These are phyloP conservation scores for Leishmania tarentolae DNA, from an alignment of 208 protist genomes.

Conservation along the genomic window DNA sequence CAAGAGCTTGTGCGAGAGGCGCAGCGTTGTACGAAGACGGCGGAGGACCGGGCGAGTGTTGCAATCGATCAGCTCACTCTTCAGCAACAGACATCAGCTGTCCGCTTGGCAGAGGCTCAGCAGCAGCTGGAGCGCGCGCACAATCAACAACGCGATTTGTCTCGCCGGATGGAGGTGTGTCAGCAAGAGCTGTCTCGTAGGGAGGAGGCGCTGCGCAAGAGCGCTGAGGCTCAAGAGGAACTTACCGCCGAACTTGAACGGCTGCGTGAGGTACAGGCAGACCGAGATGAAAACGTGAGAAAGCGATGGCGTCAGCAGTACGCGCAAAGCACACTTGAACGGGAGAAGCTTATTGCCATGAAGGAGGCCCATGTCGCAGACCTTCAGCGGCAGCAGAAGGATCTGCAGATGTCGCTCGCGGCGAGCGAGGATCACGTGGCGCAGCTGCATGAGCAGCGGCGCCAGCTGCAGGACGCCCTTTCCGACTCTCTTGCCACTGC, in stretches of 20 bases:
- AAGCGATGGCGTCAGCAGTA: constrained; percentile 29
- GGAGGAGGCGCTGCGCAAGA: constrained; percentile 15
- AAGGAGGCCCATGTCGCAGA: constrained; percentile 13
- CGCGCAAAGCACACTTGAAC: constrained; percentile 23
- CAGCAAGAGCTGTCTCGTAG: constrained; percentile 9
- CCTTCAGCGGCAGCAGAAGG: constrained; percentile 4
- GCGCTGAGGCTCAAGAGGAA: constrained; percentile 2
- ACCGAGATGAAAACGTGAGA: constrained; percentile 5
- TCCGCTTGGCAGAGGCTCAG: constrained; percentile 18
- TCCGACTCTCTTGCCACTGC: constrained; percentile 21
- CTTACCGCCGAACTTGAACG: constrained; percentile 6
- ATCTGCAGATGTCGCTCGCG: not conserved
- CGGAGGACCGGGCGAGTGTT: constrained; percentile 8
- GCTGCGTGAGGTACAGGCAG: constrained; percentile 1
- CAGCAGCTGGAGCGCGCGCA: constrained; percentile 17
- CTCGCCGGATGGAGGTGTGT: not conserved
- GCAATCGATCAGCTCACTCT: constrained; percentile 1
- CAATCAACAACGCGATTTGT: not conserved
- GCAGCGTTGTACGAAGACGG: constrained; percentile 8
- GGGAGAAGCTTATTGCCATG: constrained; percentile 11
- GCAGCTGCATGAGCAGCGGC: constrained; percentile 17
- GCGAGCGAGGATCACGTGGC: not conserved
- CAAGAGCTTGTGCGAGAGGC: constrained; percentile 20
- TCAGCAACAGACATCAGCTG: constrained; percentile 14
- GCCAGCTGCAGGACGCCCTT: constrained; percentile 15